Base-by-base conservation (phyloP, 2,329 filamentous ascomycete genomes). In the Verticillium nubilum region DNA sequence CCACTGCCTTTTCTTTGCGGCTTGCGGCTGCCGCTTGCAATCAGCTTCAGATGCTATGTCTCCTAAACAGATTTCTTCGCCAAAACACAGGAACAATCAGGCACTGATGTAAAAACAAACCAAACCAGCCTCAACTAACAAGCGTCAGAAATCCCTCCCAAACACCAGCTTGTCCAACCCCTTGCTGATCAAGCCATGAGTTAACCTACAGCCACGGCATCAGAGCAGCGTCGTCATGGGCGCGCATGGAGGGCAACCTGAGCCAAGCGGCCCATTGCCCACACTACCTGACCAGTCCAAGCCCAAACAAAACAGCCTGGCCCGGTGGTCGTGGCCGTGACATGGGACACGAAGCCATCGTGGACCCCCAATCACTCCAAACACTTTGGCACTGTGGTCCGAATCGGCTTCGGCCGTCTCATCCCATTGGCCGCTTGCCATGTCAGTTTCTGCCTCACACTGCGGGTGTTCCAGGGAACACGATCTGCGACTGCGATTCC, bases 361-460 rank as follows among this genome's bases (percentile, higher is more conserved):
- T 50, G 42, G 42, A 50, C 42, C 42, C 42, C 42, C 42, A 25
- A 23, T 50, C n/a, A n/a, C 42, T 25, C 42, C n/a, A 50, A 50
- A 23, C 42, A 2, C 17, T 50, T 50, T 13, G n/a, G 54, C 54
- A 56, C 62, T 60, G 59, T 61, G 62, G 62, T 62, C 61, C 62
- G 61, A 61, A 62, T 62, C 62, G 61, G 62, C 59, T 57, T 61
- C 60, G 62, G 59, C 57, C 57, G 62, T 54, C 52, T 17, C 50
- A 53, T 57, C 59, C 61, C 37, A 63, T 62, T 63, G 62, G 62
- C 52, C 55, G 53, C 52, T 50, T 13, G 42, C n/a, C 42, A 3
- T 50, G 55, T 27, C 25, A 26, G 52, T 61, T 58, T 60, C 58
- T 59, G 59, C 61, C 62, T 62, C 62, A 63, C 59, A 63, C 62